phyloP scores from a whole-genome alignment of 2,329 filamentous ascomycete species.

The Phoma sp. region DNA sequence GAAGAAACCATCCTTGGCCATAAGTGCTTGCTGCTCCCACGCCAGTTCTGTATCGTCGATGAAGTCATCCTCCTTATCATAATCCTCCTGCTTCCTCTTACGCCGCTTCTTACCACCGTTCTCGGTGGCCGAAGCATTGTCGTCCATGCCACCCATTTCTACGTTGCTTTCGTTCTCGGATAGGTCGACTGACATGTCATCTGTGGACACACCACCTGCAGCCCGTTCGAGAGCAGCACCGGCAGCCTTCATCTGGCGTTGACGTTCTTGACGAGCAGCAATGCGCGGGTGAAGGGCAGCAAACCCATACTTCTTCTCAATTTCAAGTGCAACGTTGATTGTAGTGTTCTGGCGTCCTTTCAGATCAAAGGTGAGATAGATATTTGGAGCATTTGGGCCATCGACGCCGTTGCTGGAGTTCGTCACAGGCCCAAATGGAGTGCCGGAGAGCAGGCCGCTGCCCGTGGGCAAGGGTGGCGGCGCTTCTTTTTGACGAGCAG shows the following conservation, averaged over 20 bases:
- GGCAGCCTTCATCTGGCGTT: conserved; percentile 86
- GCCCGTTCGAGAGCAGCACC: conserved; percentile 83
- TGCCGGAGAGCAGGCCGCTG: conserved; percentile 69
- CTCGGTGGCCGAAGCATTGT: conserved; percentile 50
- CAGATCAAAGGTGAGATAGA: conserved; percentile 83
- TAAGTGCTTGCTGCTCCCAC: conserved; percentile 94
- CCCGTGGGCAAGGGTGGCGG: conserved; percentile 66
- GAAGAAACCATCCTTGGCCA: conserved; percentile 95
- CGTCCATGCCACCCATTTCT: conserved; percentile 77
- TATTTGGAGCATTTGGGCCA: conserved; percentile 66
- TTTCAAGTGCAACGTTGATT: conserved; percentile 93
- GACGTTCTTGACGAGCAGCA: conserved; percentile 85
- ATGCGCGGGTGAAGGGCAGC: conserved; percentile 90
- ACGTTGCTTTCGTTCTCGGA: conserved; percentile 80
- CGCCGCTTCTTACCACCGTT: conserved; percentile 75
- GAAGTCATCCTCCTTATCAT: conserved; percentile 72
- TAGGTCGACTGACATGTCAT: conserved; percentile 83
- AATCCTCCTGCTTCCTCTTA: conserved; percentile 75
- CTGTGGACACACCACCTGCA: conserved; percentile 71
- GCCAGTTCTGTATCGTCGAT: conserved; percentile 91
- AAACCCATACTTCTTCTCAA: conserved; percentile 93
- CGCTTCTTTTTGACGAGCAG: conserved; percentile 61
- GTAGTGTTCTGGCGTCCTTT: conserved; percentile 86
- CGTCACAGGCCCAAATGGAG: conserved; percentile 64
- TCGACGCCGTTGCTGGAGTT: conserved; percentile 54